Evolutionary conservation across 2,329 filamentous ascomycete genomes (phyloP).

Genomic region (Bipolaris zeicola): DNA sequence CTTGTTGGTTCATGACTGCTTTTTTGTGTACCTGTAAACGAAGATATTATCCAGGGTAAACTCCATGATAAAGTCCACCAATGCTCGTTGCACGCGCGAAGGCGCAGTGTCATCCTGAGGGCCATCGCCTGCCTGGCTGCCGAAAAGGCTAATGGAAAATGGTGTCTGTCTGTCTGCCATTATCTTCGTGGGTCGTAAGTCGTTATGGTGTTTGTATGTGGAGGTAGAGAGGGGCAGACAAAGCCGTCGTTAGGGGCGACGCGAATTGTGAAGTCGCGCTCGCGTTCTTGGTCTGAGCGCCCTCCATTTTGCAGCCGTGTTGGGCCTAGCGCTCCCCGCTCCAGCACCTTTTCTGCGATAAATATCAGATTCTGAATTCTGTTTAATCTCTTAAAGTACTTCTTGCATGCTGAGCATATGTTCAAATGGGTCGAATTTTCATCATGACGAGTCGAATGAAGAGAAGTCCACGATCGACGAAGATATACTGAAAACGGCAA

Average conservation of each 20-base stretch:
- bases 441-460: too few species aligned
- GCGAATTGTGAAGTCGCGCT: constrained; percentile 21
- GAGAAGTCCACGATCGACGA: too few species aligned
- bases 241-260: constrained; percentile 26
- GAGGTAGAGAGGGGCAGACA: constrained; percentile 23
- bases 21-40: constrained; percentile 72
- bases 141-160: constrained; percentile 83
- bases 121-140: constrained; percentile 46
- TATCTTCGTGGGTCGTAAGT: constrained; percentile 18
- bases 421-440: too few species aligned
- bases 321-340: constrained; percentile 9
- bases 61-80: constrained; percentile 90
- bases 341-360: neutral
- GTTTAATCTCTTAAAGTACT: too few species aligned
- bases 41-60: constrained; percentile 95
- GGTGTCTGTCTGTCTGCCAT: constrained; percentile 76
- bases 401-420: too few species aligned
- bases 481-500: too few species aligned
- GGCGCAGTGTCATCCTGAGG: constrained; percentile 39
- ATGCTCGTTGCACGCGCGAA: constrained; percentile 68
- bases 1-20: neutral
- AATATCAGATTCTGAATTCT: too few species aligned
- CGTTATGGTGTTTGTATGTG: constrained; percentile 20
- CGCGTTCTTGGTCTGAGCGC: constrained; percentile 23
- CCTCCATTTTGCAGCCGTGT: constrained; percentile 17